Percentiles rank a stretch among this genome's conserved stretches.
These are phyloP conservation scores for Talaromyces sp. DNA, from an alignment of 2,329 filamentous ascomycete genomes.

Conservation along the genomic window DNA sequence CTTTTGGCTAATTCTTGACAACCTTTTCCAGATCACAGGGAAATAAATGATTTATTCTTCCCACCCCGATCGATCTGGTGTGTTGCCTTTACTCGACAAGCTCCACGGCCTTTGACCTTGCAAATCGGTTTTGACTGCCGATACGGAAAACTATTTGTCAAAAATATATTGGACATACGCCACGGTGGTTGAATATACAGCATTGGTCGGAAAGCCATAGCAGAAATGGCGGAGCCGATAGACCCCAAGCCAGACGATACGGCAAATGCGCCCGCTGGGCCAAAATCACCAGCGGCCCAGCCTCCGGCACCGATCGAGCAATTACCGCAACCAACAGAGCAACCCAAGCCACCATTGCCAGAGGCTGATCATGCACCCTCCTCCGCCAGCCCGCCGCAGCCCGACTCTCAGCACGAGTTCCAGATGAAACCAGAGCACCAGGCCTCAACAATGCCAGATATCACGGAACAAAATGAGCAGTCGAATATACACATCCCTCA, in stretches of 20 bases:
- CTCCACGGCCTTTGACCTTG: constrained; percentile 26
- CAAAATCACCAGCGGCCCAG: constrained; percentile 20
- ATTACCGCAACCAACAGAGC: constrained; percentile 12
- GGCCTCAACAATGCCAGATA: neutral
- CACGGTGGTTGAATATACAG: constrained; percentile 6
- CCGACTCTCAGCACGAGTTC: neutral
- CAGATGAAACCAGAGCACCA: neutral
- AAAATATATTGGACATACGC: neutral
- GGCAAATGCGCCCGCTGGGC: constrained; percentile 15
- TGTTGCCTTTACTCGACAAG: constrained; percentile 25
- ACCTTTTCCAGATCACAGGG: constrained; percentile 14
- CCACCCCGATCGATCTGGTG: constrained; percentile 25
- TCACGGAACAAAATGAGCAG: constrained; percentile 3
- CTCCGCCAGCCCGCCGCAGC: constrained; percentile 5
- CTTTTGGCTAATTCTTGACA: constrained; percentile 15
- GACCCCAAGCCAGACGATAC: constrained; percentile 24
- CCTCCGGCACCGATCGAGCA: constrained; percentile 23
- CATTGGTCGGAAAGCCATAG: constrained; percentile 10
- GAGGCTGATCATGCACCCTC: constrained; percentile 12
- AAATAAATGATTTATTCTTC: constrained; percentile 31
- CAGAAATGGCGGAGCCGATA: constrained; percentile 26
- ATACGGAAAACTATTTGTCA: neutral
- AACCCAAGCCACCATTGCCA: constrained; percentile 8
- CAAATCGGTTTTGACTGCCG: constrained; percentile 7
- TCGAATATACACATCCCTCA: neutral